Conservation (phyloP, 345 rosid species). For the Dipteronia dyeriana region DNA sequence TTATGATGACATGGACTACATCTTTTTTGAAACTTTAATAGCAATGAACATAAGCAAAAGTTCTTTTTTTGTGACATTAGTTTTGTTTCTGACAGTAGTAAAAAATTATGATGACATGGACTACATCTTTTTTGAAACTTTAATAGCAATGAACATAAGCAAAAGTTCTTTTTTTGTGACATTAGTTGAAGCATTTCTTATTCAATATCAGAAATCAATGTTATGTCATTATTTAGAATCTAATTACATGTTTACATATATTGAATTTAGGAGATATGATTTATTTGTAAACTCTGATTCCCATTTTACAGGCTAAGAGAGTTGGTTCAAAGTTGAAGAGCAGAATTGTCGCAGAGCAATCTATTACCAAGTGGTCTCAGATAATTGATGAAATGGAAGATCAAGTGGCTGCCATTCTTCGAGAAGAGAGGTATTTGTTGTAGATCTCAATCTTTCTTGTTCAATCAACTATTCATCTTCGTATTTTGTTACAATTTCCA, state of each 20-base stretch:
- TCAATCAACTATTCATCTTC: slow-evolving; percentile 14
- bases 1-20: background rate
- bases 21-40: background rate
- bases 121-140: background rate
- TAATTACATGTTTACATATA: background rate
- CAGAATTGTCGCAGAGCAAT: slow-evolving; percentile 80
- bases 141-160: background rate
- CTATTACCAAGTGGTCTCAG: slow-evolving; percentile 83
- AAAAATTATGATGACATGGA: background rate
- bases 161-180: background rate
- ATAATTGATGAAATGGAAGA: slow-evolving; percentile 85
- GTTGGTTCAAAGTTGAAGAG: slow-evolving; percentile 91
- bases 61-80: too few relatives aligned
- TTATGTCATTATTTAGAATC: background rate
- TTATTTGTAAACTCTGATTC: slow-evolving; percentile 14
- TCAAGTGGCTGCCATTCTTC: slow-evolving; percentile 67
- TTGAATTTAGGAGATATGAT: background rate
- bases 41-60: background rate
- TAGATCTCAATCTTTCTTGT: background rate
- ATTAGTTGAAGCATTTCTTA: slow-evolving; percentile 8
- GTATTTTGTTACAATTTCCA: slow-evolving; percentile 22
- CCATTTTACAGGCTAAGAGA: slow-evolving; percentile 64
- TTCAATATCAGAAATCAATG: background rate
- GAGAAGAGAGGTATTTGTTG: slow-evolving; percentile 77
- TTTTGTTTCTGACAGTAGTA: background rate